A percentile compares a stretch with the other conserved stretches of the same genome.
Conservation (phyloP, 2,329 filamentous ascomycete genomes). For the Phoma sp. region DNA sequence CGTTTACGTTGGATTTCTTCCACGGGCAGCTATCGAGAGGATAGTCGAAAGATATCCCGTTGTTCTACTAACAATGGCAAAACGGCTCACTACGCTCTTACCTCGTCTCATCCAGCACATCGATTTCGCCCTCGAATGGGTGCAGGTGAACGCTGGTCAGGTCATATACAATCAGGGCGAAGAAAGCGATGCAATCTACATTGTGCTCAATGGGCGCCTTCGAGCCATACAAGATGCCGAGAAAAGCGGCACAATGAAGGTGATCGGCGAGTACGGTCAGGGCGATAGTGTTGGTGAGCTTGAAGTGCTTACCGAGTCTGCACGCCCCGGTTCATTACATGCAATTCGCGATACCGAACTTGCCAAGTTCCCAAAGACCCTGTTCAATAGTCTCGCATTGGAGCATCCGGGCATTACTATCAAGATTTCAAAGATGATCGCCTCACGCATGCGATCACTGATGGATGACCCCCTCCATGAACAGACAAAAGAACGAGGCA, state of each 20-base stretch:
- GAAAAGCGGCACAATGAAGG: constrained; percentile 76
- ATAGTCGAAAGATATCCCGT: constrained; percentile 94
- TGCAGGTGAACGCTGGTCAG: constrained; percentile 93
- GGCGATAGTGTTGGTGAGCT: constrained; percentile 97
- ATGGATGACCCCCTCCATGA: constrained; percentile 80
- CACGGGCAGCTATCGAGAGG: constrained; percentile 81
- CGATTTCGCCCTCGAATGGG: constrained; percentile 97
- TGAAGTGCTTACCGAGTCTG: constrained; percentile 94
- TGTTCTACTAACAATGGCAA: constrained; percentile 93
- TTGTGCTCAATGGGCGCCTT: constrained; percentile 91
- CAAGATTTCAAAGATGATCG: constrained; percentile 98
- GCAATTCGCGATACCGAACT: constrained; percentile 96
- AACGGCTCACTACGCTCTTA: constrained; percentile 85
- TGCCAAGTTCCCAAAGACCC: constrained; percentile 90
- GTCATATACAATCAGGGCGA: constrained; percentile 93
- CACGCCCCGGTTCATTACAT: constrained; percentile 87
- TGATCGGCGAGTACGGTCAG: constrained; percentile 91
- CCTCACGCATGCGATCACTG: constrained; percentile 87
- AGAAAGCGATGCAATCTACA: constrained; percentile 97
- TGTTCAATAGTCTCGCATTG: constrained; percentile 97
- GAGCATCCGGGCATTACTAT: constrained; percentile 98
- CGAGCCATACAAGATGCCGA: constrained; percentile 82
- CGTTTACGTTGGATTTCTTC: constrained; percentile 95
- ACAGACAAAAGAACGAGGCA: constrained; percentile 66
- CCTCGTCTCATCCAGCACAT: constrained; percentile 93